A percentile compares a stretch with the other conserved stretches of the same genome.
Conservation (phyloP, 202 grass and related monocot species). For the Dendrocalamus latiflorus region DNA sequence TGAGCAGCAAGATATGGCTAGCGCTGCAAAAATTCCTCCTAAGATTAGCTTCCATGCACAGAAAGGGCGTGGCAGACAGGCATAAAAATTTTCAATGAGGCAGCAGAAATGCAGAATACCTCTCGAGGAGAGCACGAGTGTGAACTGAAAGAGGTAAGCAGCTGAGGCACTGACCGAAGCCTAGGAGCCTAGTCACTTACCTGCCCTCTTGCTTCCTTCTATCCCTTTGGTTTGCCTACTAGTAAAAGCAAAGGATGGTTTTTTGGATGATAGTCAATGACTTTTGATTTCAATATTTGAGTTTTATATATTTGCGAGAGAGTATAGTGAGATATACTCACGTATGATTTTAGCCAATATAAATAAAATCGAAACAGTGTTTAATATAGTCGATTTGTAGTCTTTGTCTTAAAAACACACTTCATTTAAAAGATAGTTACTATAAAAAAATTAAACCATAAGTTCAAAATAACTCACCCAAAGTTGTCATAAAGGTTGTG, state of each 20-base stretch:
- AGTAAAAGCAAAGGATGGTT: too few species aligned
- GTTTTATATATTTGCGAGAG: too few species aligned
- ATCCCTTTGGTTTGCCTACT: conserved; percentile 39
- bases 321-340: too few species aligned
- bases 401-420: too few species aligned
- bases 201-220: background rate
- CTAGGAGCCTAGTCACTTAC: background rate
- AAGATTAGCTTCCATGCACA: background rate
- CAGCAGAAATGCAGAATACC: background rate
- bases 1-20: conserved; percentile 21
- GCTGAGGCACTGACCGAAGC: conserved; percentile 8
- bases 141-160: conserved; percentile 19
- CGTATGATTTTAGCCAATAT: too few species aligned
- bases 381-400: too few species aligned
- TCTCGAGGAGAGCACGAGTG: conserved; percentile 13
- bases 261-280: too few species aligned
- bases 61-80: background rate
- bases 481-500: conserved; percentile 37
- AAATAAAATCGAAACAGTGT: too few species aligned
- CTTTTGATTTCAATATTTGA: too few species aligned
- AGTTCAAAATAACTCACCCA: too few species aligned
- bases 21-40: conserved; percentile 29
- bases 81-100: background rate
- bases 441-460: too few species aligned
- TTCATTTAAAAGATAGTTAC: too few species aligned